Base-by-base conservation (phyloP, 305 asterid genomes). In the Withania somnifera region DNA sequence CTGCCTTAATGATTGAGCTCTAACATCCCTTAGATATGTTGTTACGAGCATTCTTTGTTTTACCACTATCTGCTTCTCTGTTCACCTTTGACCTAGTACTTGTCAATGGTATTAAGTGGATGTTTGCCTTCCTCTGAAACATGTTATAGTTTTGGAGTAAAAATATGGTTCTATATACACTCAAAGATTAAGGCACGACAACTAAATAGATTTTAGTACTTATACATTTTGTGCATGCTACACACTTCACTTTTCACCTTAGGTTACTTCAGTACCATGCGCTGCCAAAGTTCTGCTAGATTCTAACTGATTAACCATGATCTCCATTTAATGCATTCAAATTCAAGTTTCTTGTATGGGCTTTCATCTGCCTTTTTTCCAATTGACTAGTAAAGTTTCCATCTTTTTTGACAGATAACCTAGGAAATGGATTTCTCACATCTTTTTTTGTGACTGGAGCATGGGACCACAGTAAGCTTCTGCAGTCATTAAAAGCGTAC, bases 351-450 rank as follows among this genome's bases (percentile, higher is more conserved):
- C 28, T 75, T 47, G 45, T 38, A 54, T 75, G 82, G 50, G 24
- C 58, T 56, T 68, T 63, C 61, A 50, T 6, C 34, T 53, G 63
- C 80, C 60, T 14, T 24, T 14, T 13, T 36, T 36, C 2, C 2
- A 30, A 64, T 71, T 75, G 45, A 75, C 61, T 50, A 26, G 61
- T 50, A 28, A 26, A 17, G 61, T 42, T 75, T 84, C 57, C 83
- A 51, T 10, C 76, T 78, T 82, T 80, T n/a, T 82, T 81, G 81
- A 38, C 97, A 94, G 99, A 95, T 88, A 95, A 91, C 87, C 89
- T 95, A 11, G 99, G 97, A 77, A 94, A 94, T 91, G 98, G 97
- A 22, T 92, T 87, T 86, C 92, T 94, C 84, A 92, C 95, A 54
- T 94, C 94, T 53, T 95, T 94, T 86, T 94, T 95, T 84, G 92